Conservation (phyloP, 208 protist species). For the Acanthamoeba healyi region DNA sequence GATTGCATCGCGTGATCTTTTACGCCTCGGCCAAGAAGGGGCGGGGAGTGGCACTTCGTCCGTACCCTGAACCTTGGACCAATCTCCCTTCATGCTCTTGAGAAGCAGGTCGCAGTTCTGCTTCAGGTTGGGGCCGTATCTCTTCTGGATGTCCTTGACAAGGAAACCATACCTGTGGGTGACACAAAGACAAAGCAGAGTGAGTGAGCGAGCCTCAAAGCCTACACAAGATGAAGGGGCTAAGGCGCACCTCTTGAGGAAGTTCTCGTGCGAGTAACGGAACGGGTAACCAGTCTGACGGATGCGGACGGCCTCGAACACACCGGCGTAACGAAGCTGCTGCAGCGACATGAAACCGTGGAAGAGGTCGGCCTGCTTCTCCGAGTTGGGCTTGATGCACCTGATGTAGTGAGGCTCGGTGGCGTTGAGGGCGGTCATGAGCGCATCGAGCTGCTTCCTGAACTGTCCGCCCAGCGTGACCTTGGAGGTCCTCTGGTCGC, state of each 20-base stretch:
- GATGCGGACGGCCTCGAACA: constrained; percentile 74
- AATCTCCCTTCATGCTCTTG: constrained; percentile 49
- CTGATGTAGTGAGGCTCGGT: constrained; percentile 73
- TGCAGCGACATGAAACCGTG: constrained; percentile 9
- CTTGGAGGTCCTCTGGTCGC: constrained; percentile 13
- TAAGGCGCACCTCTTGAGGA: not conserved
- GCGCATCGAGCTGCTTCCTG: constrained; percentile 25
- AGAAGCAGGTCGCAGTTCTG: not conserved
- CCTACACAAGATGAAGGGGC: too few species aligned
- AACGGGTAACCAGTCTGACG: constrained; percentile 74
- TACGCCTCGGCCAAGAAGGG: too few species aligned
- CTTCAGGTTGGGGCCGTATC: not conserved
- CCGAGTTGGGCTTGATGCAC: constrained; percentile 68
- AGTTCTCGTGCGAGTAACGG: constrained; percentile 63
- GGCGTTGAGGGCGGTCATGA: constrained; percentile 59
- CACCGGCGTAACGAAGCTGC: constrained; percentile 67
- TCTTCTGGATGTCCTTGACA: constrained; percentile 9
- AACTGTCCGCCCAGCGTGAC: constrained; percentile 54
- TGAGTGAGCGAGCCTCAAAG: not conserved
- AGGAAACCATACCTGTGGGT: constrained; percentile 6
- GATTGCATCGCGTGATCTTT: too few species aligned
- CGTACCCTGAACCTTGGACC: not conserved
- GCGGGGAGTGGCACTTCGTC: not conserved
- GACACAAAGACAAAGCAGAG: not conserved
- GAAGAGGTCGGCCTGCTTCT: constrained; percentile 48